Conservation (phyloP, 768 basidiomycete genomes). For the Lentinula raphanica region DNA sequence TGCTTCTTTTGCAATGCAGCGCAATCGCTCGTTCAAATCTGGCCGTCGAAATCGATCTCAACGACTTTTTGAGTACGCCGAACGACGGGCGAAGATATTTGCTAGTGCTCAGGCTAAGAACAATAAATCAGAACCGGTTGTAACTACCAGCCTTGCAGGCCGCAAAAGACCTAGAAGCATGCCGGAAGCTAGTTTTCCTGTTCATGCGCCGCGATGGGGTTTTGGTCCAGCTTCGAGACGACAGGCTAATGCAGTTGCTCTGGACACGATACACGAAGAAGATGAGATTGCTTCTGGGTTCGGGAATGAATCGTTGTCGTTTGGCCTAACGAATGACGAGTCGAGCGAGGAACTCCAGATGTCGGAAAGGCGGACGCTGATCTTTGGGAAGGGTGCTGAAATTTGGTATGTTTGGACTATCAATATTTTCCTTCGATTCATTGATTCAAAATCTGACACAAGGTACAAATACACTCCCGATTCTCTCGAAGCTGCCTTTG, state of each 20-base stretch:
- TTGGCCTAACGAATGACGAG: background rate
- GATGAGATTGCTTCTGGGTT: background rate
- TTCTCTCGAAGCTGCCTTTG: background rate
- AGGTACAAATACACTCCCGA: conserved; percentile 6
- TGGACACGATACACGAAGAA: conserved; percentile 1
- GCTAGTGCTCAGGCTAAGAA: background rate
- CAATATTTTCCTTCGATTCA: background rate
- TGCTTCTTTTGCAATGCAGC: background rate
- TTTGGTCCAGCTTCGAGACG: background rate
- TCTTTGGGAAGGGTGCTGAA: conserved; percentile 5
- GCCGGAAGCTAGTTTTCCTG: background rate
- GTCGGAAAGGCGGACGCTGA: background rate
- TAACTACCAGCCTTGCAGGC: background rate
- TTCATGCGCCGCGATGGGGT: conserved; percentile 1
- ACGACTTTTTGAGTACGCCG: conserved; percentile 7
- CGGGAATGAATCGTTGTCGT: background rate
- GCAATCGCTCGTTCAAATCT: background rate
- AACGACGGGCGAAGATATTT: conserved; percentile 5
- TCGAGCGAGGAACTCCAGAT: background rate
- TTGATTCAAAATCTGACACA: background rate
- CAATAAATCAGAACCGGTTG: background rate
- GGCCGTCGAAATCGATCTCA: conserved; percentile 6
- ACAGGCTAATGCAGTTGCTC: conserved; percentile 3
- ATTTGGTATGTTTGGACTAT: background rate
- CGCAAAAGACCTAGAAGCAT: background rate